Conservation (phyloP, 2,329 filamentous ascomycete genomes). For the Sordariomycetes sp. region DNA sequence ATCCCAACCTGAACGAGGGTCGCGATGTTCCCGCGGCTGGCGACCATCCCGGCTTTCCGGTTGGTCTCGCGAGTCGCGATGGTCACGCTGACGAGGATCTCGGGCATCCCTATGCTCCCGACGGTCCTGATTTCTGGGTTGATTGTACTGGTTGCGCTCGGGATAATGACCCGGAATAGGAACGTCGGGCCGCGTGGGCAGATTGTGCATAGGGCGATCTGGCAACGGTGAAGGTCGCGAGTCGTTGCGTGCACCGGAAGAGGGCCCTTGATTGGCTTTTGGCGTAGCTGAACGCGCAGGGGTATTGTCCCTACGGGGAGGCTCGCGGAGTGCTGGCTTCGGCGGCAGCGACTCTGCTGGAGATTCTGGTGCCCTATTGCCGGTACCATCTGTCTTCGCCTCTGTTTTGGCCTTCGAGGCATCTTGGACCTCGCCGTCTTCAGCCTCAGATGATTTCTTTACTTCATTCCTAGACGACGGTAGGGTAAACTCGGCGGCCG, state of each 20-base stretch:
- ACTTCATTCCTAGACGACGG: slow-evolving; percentile 24
- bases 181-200: slow-evolving; percentile 52
- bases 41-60: slow-evolving; percentile 7
- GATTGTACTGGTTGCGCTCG: slow-evolving; percentile 29
- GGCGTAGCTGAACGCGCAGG: slow-evolving; percentile 16
- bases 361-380: neutral
- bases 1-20: slow-evolving; percentile 16
- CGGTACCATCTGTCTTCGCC: neutral
- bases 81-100: slow-evolving; percentile 14
- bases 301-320: slow-evolving; percentile 14
- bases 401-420: slow-evolving; percentile 24
- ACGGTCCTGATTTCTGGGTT: slow-evolving; percentile 28
- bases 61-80: slow-evolving; percentile 11
- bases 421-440: slow-evolving; percentile 68
- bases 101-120: slow-evolving; percentile 18
- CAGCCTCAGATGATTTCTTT: slow-evolving; percentile 35
- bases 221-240: slow-evolving; percentile 24
- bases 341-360: slow-evolving; percentile 21
- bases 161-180: slow-evolving; percentile 40
- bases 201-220: slow-evolving; percentile 24
- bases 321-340: slow-evolving; percentile 19
- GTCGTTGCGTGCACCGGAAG: slow-evolving; percentile 11
- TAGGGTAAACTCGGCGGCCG: slow-evolving; percentile 58
- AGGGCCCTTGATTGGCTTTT: slow-evolving; percentile 8
- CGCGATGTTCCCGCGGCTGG: slow-evolving; percentile 14